Conservation (phyloP, 1,139 yeast genomes). For the Suhomyces panamericanus region DNA sequence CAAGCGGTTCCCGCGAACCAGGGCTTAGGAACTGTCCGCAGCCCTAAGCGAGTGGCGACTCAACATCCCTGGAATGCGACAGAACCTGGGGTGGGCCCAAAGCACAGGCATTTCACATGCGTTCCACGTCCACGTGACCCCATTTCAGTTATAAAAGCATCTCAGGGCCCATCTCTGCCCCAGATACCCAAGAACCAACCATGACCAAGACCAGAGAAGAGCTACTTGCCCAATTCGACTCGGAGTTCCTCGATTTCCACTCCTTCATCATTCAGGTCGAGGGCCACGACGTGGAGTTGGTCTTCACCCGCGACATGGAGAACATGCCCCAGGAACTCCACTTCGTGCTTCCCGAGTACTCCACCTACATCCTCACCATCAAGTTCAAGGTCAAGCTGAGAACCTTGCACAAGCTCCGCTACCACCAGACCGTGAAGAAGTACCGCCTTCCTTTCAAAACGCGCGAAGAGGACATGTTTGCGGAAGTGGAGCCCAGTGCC, state of each 20-base stretch:
- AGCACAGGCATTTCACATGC: no score
- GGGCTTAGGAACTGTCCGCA: not conserved
- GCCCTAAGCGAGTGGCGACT: not conserved
- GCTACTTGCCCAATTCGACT: constrained; percentile 22
- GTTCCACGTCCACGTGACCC: no score
- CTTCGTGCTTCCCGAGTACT: constrained; percentile 33
- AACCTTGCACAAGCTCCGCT: constrained; percentile 27
- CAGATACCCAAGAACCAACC: not conserved
- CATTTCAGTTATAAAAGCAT: no score
- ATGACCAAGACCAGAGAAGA: constrained; percentile 16
- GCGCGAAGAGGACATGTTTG: constrained; percentile 25
- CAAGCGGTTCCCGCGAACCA: no score
- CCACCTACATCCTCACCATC: constrained; percentile 32
- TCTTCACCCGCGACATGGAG: constrained; percentile 29
- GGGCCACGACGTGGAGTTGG: constrained; percentile 25
- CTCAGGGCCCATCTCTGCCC: no score
- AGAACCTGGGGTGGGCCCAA: no score
- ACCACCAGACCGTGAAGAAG: constrained; percentile 37
- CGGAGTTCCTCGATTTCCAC: constrained; percentile 27
- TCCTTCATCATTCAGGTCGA: constrained; percentile 31
- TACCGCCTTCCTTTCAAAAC: constrained; percentile 32
- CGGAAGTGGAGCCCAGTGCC: constrained; percentile 21
- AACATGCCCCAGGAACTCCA: constrained; percentile 30
- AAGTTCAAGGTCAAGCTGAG: constrained; percentile 28
- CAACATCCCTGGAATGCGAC: not conserved